phyloP scores from a whole-genome alignment of 176 grass and related monocot genomes.

The Phragmites australis region DNA sequence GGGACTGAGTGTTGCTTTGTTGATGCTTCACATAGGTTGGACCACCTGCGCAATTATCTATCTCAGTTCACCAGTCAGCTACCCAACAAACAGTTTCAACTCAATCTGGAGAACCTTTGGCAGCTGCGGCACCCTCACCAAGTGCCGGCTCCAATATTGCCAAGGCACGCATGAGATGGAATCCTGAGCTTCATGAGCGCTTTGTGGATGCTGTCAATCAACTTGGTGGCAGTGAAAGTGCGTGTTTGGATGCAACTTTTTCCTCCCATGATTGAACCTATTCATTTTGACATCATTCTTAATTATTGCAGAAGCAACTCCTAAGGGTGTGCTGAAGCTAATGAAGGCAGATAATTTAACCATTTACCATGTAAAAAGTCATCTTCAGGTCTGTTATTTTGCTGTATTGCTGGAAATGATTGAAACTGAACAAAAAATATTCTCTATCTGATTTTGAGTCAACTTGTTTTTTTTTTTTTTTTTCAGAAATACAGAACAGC shows the following conservation, averaged over 20 bases:
- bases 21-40: conserved; percentile 53
- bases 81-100: conserved; percentile 52
- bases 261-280: neutral
- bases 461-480: conserved; percentile 37
- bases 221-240: conserved; percentile 99
- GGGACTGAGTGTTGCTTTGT: neutral
- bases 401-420: conserved; percentile 16
- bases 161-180: conserved; percentile 96
- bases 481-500: conserved; percentile 99
- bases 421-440: conserved; percentile 11
- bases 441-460: conserved; percentile 29
- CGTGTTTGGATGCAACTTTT: conserved; percentile 23
- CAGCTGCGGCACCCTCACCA: conserved; percentile 50
- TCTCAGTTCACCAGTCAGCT: conserved; percentile 46
- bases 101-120: conserved; percentile 56
- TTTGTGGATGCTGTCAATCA: conserved; percentile 93
- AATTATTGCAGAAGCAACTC: conserved; percentile 81
- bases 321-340: conserved; percentile 95
- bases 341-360: conserved; percentile 99
- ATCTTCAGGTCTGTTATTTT: conserved; percentile 68
- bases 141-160: conserved; percentile 46
- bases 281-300: conserved; percentile 32
- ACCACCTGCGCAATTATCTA: conserved; percentile 36
- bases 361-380: conserved; percentile 99
- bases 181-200: conserved; percentile 88